Evolutionary conservation across 257 asterid genomes (phyloP).

Genomic region (Solanum paucissectum): DNA sequence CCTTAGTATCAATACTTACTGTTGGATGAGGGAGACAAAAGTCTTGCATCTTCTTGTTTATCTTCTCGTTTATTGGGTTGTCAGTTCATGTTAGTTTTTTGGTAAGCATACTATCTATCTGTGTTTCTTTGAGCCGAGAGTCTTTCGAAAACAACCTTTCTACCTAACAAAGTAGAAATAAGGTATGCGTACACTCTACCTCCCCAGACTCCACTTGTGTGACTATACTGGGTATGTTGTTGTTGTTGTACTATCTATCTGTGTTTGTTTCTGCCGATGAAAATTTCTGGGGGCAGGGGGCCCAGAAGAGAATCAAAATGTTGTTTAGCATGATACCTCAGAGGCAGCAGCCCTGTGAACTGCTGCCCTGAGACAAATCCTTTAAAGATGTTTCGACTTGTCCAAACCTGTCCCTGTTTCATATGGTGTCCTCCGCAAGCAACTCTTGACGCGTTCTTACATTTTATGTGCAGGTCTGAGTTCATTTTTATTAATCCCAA

Average conservation of each 20-base stretch:
- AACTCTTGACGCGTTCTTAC: neutral
- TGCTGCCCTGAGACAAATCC: neutral
- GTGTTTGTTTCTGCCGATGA: neutral
- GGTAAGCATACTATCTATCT: neutral
- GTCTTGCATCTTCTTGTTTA: neutral
- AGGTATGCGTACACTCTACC: neutral
- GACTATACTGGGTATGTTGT: neutral
- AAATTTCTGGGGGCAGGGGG: neutral
- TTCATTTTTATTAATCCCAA: slow-evolving; percentile 11
- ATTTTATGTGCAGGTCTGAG: slow-evolving; percentile 7
- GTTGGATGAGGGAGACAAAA: neutral
- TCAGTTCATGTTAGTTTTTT: neutral
- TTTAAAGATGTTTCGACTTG: neutral
- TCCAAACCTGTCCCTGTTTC: neutral
- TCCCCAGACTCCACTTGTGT: neutral
- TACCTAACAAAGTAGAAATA: neutral
- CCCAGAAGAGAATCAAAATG: neutral
- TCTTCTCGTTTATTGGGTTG: neutral
- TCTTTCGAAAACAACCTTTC: neutral
- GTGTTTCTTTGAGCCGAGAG: neutral
- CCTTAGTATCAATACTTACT: neutral
- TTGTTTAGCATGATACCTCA: neutral
- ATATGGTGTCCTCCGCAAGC: neutral
- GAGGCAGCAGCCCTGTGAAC: neutral
- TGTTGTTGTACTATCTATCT: neutral